phyloP scores from a whole-genome alignment of 2,329 filamentous ascomycete genomes.

The Penicillium sp. region DNA sequence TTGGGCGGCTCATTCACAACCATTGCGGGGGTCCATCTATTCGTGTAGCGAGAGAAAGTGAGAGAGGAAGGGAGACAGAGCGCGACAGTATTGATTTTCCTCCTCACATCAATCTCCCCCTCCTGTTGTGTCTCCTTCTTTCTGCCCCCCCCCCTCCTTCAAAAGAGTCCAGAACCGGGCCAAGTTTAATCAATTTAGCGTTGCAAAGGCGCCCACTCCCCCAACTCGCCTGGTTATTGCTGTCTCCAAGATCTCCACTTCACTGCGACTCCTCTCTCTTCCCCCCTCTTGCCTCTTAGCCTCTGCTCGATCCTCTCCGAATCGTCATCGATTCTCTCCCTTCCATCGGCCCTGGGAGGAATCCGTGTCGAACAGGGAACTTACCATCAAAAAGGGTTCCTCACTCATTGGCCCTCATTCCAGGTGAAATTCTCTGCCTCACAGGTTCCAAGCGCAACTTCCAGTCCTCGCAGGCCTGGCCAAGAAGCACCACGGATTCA shows the following conservation, averaged over 20 bases:
- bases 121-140: constrained; percentile 7
- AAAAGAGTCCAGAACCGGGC: constrained; percentile 10
- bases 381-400: neutral
- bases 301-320: neutral
- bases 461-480: neutral
- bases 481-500: neutral
- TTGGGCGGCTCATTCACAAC: no score
- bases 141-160: constrained; percentile 17
- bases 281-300: no score
- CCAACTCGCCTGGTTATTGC: constrained; percentile 15
- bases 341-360: constrained; percentile 6
- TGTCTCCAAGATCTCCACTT: constrained; percentile 9
- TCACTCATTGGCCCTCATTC: constrained; percentile 14
- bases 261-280: constrained; percentile 3
- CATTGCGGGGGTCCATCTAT: no score
- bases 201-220: constrained; percentile 11
- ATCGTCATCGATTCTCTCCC: constrained; percentile 5
- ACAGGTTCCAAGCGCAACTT: neutral
- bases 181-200: constrained; percentile 9
- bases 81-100: neutral
- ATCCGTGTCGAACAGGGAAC: neutral
- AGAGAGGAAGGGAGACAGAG: neutral
- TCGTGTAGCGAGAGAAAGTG: neutral
- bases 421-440: constrained; percentile 3
- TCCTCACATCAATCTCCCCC: neutral